A percentile compares a stretch with the other conserved stretches of the same genome.
These are phyloP conservation scores for Trifolium pratense DNA, from an alignment of 306 rosid genomes.

Conservation along the genomic window DNA sequence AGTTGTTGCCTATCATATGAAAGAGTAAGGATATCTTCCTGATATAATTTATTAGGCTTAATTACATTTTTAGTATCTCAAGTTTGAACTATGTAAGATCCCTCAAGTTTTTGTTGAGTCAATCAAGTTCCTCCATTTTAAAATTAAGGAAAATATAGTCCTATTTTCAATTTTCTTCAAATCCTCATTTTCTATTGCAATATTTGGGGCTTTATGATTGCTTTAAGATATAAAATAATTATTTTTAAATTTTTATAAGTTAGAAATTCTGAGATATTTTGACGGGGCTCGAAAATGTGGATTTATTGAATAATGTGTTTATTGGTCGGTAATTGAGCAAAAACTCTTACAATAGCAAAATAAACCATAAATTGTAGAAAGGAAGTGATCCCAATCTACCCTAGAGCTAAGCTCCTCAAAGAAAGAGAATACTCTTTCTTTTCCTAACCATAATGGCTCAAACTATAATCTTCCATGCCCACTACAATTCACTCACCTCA, in stretches of 20 bases:
- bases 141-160: not conserved
- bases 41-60: slow-evolving; percentile 11
- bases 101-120: not conserved
- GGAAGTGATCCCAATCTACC: too few species aligned
- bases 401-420: too few species aligned
- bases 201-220: not conserved
- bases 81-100: not conserved
- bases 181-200: not conserved
- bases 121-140: not conserved
- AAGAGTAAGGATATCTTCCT: slow-evolving; percentile 68
- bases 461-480: too few species aligned
- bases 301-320: too few species aligned
- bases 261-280: not conserved
- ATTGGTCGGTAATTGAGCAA: too few species aligned
- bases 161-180: not conserved
- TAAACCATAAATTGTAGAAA: too few species aligned
- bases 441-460: too few species aligned
- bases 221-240: too few species aligned
- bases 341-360: too few species aligned
- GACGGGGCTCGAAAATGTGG: too few species aligned
- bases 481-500: too few species aligned
- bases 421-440: too few species aligned
- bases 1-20: slow-evolving; percentile 94
- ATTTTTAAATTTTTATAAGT: not conserved
- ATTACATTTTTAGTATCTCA: not conserved